Evolutionary conservation across 352 stramenopile species (phyloP).

Genomic region (Pythium diclinum): DNA sequence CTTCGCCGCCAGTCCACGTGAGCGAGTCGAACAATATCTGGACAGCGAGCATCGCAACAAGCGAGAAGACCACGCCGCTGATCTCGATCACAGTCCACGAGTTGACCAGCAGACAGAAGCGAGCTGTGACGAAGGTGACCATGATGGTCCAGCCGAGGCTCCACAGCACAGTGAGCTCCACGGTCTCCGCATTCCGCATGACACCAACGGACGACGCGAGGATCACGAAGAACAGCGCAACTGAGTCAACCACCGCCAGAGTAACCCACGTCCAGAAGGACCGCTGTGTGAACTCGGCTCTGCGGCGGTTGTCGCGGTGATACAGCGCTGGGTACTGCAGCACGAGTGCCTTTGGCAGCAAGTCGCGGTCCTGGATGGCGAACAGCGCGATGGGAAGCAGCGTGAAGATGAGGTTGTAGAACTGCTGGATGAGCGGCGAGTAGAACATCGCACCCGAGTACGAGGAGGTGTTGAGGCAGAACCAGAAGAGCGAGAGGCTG

Average conservation of each 20-base stretch:
- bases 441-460: slow-evolving; percentile 90
- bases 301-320: slow-evolving; percentile 44
- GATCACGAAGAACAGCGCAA: slow-evolving; percentile 63
- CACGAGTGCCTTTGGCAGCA: slow-evolving; percentile 46
- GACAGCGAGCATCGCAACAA: slow-evolving; percentile 47
- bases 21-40: slow-evolving; percentile 68
- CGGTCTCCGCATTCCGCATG: slow-evolving; percentile 42
- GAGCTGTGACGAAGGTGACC: slow-evolving; percentile 66
- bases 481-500: slow-evolving; percentile 89
- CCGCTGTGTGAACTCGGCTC: slow-evolving; percentile 54
- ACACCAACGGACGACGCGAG: slow-evolving; percentile 43
- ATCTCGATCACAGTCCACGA: slow-evolving; percentile 67
- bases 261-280: slow-evolving; percentile 86
- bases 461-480: slow-evolving; percentile 75
- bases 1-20: slow-evolving; percentile 31
- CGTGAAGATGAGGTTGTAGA: slow-evolving; percentile 96
- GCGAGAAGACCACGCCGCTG: slow-evolving; percentile 42
- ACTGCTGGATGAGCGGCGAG: slow-evolving; percentile 73
- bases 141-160: slow-evolving; percentile 70
- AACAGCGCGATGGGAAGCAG: slow-evolving; percentile 88
- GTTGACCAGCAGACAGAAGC: slow-evolving; percentile 73
- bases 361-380: slow-evolving; percentile 70
- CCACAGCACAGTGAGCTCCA: slow-evolving; percentile 57
- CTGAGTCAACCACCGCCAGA: slow-evolving; percentile 63
- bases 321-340: slow-evolving; percentile 63